phyloP scores from a whole-genome alignment of 768 basidiomycete genomes.

The Pleurotus cornucopiae region DNA sequence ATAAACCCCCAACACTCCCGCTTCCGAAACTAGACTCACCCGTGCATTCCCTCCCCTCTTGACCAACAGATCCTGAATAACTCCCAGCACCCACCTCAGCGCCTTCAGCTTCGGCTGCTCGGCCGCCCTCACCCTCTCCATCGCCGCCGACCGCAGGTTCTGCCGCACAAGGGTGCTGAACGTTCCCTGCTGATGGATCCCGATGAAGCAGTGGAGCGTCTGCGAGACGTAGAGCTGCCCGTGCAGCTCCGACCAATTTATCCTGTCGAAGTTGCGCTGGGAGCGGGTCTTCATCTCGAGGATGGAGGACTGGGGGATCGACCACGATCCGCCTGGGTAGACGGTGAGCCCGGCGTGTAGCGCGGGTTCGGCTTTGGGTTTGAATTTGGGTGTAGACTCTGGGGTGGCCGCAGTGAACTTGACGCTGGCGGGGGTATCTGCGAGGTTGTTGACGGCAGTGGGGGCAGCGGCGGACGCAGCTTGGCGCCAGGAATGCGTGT shows the following conservation, averaged over 20 bases:
- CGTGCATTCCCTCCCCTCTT: constrained; percentile 48
- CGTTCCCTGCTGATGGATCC: constrained; percentile 47
- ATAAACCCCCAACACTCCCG: constrained; percentile 44
- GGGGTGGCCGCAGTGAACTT: constrained; percentile 20
- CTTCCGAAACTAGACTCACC: constrained; percentile 51
- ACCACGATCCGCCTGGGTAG: constrained; percentile 24
- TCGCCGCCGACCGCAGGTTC: constrained; percentile 39
- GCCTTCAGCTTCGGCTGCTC: constrained; percentile 33
- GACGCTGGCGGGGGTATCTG: constrained; percentile 26
- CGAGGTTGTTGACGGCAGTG: constrained; percentile 30
- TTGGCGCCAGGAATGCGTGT: constrained; percentile 13
- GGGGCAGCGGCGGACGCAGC: neutral
- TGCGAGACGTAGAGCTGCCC: constrained; percentile 70
- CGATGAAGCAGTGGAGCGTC: constrained; percentile 58
- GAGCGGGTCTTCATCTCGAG: constrained; percentile 46
- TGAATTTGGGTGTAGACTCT: constrained; percentile 8
- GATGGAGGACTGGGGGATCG: constrained; percentile 37
- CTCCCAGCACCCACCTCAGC: constrained; percentile 32
- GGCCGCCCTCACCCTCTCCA: constrained; percentile 24
- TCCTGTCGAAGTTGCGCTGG: constrained; percentile 20
- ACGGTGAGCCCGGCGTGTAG: constrained; percentile 10
- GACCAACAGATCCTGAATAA: constrained; percentile 45
- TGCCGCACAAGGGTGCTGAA: constrained; percentile 39
- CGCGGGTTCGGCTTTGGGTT: no score
- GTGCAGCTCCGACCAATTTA: constrained; percentile 58